Evolutionary conservation across 2,329 filamentous ascomycete species (phyloP).

Genomic region (Neophaeococcomyces aloes): DNA sequence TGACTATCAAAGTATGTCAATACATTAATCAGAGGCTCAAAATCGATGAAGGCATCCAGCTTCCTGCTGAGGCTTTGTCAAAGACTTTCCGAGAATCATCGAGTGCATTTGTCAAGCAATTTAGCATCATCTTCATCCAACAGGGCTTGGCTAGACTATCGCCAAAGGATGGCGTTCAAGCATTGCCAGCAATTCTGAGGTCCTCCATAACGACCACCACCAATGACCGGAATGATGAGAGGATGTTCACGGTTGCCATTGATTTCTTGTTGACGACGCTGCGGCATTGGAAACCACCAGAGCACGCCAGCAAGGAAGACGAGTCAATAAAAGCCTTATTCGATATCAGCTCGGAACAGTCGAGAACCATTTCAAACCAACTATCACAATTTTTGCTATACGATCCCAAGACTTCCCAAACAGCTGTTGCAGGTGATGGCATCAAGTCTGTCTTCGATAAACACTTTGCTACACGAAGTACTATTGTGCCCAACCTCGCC

Average conservation of each 20-base stretch:
- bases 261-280: slow-evolving; percentile 72
- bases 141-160: slow-evolving; percentile 61
- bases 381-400: slow-evolving; percentile 69
- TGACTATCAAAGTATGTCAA: slow-evolving; percentile 61
- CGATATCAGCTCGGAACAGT: slow-evolving; percentile 60
- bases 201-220: slow-evolving; percentile 40
- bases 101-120: slow-evolving; percentile 67
- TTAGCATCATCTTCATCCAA: slow-evolving; percentile 81
- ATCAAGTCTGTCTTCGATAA: slow-evolving; percentile 29
- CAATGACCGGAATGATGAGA: slow-evolving; percentile 32
- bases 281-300: slow-evolving; percentile 55
- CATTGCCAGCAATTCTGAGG: slow-evolving; percentile 60
- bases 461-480: slow-evolving; percentile 22
- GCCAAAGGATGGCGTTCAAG: slow-evolving; percentile 53
- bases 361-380: slow-evolving; percentile 61
- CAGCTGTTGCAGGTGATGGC: slow-evolving; percentile 20
- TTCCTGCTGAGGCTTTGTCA: slow-evolving; percentile 74
- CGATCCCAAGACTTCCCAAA: slow-evolving; percentile 30
- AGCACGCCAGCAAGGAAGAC: slow-evolving; percentile 71
- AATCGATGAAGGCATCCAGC: slow-evolving; percentile 52
- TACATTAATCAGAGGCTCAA: slow-evolving; percentile 59
- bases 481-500: slow-evolving; percentile 35
- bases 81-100: slow-evolving; percentile 79
- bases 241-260: slow-evolving; percentile 58
- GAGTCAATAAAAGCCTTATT: slow-evolving; percentile 53